These are phyloP conservation scores for Mycena crocata DNA, from an alignment of 768 basidiomycete genomes.

Conservation along the genomic window DNA sequence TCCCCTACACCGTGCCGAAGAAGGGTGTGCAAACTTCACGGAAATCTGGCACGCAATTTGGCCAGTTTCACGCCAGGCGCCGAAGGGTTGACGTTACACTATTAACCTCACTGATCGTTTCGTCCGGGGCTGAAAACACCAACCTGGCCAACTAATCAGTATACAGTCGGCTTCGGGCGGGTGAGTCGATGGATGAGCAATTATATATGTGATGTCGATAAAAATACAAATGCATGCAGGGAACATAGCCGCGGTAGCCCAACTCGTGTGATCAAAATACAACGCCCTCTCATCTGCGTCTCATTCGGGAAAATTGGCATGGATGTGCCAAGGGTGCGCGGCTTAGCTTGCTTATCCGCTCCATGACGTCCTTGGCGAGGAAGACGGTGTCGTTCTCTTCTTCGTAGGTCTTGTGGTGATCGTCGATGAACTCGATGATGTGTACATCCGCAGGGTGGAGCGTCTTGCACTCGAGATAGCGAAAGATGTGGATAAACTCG, in stretches of 20 bases:
- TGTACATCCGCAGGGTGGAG: slow-evolving; percentile 63
- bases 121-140: no score
- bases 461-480: slow-evolving; percentile 57
- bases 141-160: no score
- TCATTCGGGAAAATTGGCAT: slow-evolving; percentile 27
- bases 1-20: no score
- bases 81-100: no score
- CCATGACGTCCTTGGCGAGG: slow-evolving; percentile 63
- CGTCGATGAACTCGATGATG: slow-evolving; percentile 64
- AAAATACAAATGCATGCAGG: slow-evolving; percentile 30
- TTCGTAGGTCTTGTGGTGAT: slow-evolving; percentile 62
- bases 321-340: slow-evolving; percentile 10
- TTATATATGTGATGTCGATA: slow-evolving; percentile 14
- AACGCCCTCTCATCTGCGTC: slow-evolving; percentile 15
- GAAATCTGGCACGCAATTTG: no score
- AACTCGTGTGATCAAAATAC: slow-evolving; percentile 2
- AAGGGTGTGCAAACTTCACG: no score
- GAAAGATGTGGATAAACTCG: slow-evolving; percentile 75
- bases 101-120: no score
- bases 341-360: slow-evolving; percentile 52
- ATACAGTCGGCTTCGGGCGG: slow-evolving; percentile 9
- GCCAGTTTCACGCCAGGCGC: no score
- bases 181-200: slow-evolving; percentile 14
- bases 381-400: slow-evolving; percentile 71
- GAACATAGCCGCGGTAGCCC: slow-evolving; percentile 7